A percentile compares a stretch with the other conserved stretches of the same genome.
These are phyloP conservation scores for Xylaria sp. DNA, from an alignment of 2,329 filamentous ascomycete species.

Conservation along the genomic window DNA sequence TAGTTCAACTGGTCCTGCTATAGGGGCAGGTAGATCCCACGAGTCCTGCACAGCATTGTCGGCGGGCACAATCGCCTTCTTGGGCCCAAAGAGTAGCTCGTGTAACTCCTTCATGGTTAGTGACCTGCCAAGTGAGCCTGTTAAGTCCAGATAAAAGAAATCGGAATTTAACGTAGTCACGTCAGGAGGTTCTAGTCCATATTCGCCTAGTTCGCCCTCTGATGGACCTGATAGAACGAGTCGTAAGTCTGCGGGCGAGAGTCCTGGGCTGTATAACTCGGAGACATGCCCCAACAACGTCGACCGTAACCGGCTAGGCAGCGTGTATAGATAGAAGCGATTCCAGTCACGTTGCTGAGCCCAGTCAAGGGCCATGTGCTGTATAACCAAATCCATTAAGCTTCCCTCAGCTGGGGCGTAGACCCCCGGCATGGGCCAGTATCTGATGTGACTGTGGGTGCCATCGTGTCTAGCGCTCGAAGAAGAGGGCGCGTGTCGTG, in stretches of 20 bases:
- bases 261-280: constrained; percentile 56
- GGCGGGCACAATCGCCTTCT: constrained; percentile 18
- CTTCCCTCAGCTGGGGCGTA: constrained; percentile 59
- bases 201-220: constrained; percentile 46
- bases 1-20: constrained; percentile 49
- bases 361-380: constrained; percentile 65
- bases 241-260: constrained; percentile 63
- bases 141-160: constrained; percentile 65
- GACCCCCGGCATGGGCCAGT: constrained; percentile 57
- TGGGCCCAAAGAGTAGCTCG: constrained; percentile 62
- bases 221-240: constrained; percentile 50
- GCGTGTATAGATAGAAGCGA: constrained; percentile 64
- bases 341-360: constrained; percentile 65
- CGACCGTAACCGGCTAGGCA: constrained; percentile 65
- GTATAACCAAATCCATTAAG: constrained; percentile 63
- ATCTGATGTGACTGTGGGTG: constrained; percentile 31
- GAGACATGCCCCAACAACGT: constrained; percentile 64
- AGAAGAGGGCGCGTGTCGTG: constrained; percentile 45
- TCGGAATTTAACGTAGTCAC: constrained; percentile 55
- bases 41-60: constrained; percentile 58
- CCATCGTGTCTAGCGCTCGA: constrained; percentile 31
- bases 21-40: constrained; percentile 60
- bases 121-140: constrained; percentile 62
- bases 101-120: constrained; percentile 64
- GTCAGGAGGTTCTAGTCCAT: constrained; percentile 46